Evolutionary conservation across 208 protist genomes (phyloP).

Genomic region (Leptomonas pyrrhocoris): DNA sequence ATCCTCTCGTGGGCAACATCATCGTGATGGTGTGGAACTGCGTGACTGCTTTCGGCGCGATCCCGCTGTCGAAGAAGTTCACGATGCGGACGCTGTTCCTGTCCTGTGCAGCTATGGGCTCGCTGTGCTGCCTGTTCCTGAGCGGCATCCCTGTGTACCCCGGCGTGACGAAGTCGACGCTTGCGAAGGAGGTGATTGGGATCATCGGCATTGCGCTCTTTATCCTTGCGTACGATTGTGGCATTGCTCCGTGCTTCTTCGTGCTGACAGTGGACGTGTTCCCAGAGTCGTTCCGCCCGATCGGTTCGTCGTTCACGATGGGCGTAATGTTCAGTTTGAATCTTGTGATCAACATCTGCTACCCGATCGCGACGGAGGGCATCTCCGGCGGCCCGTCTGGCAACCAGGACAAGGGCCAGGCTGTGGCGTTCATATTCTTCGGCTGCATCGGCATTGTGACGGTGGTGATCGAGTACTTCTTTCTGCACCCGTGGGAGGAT

Average conservation of each 20-base stretch:
- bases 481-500: conserved; percentile 42
- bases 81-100: conserved; percentile 34
- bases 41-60: conserved; percentile 29
- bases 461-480: conserved; percentile 42
- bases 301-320: conserved; percentile 33
- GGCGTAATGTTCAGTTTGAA: conserved; percentile 44
- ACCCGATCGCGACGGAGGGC: conserved; percentile 40
- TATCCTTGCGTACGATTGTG: conserved; percentile 42
- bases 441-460: conserved; percentile 38
- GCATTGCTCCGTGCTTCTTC: conserved; percentile 51
- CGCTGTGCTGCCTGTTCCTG: conserved; percentile 33
- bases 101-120: conserved; percentile 15
- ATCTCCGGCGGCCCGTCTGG: conserved; percentile 51
- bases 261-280: conserved; percentile 46
- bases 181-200: conserved; percentile 29
- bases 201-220: conserved; percentile 47
- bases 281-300: conserved; percentile 33
- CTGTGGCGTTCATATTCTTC: conserved; percentile 50
- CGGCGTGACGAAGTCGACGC: conserved; percentile 20
- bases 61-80: conserved; percentile 37
- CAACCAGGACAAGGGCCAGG: conserved; percentile 52
- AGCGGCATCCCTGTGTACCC: conserved; percentile 30
- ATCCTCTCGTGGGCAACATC: conserved; percentile 49
- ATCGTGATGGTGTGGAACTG: conserved; percentile 64
- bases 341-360: conserved; percentile 42